Evolutionary conservation across 768 basidiomycete species (phyloP), one percentile per base, ranked within the genome.

Genomic region (Stropharia rugosoannulata): DNA sequence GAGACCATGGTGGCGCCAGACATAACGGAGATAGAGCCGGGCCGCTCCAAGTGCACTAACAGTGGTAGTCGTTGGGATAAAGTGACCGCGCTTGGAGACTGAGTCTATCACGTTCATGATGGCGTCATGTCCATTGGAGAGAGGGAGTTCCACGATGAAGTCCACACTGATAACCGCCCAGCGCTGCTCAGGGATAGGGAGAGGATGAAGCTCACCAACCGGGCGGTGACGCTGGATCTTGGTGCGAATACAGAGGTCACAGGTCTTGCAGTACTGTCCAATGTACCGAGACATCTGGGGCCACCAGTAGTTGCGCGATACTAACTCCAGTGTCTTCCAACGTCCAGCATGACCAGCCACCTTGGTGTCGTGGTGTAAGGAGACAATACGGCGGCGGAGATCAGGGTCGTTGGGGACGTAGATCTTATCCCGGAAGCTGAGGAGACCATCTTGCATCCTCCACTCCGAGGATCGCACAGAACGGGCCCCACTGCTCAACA

Each of bases 241-340:
- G 45, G 45, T 47, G 15, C 45, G 18, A 18, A 47, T 7, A 25
- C 45, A 47, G 16, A 47, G 16, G 25, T 47, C 45, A 22, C 45
- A 47, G 18, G 45, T 47, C 15, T 15, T 15, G 16, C 15, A 7
- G 18, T 47, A 47, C 10, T 19, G 39, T 25, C 56, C 39, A 29
- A 65, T 47, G 48, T 59, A 65, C 1, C 53, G 45, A 3, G 62
- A 65, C 64, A 67, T 57, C 52, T 62, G 57, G 1, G 61, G 62
- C 66, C 61, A 66, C 56, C 57, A 64, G 44, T 64, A 65, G 45
- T 62, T 64, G n/a, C 56, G 35, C 11, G 57, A 62, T 6, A 65
- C 51, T 5, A 65, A 56, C 45, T 59, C 59, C 15, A 59, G 29
- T 6, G 55, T 59, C 45, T 59, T 62, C 52, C 52, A 58, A 22